Evolutionary conservation across 345 rosid genomes (phyloP).

Genomic region (Eutrema yunnanense): DNA sequence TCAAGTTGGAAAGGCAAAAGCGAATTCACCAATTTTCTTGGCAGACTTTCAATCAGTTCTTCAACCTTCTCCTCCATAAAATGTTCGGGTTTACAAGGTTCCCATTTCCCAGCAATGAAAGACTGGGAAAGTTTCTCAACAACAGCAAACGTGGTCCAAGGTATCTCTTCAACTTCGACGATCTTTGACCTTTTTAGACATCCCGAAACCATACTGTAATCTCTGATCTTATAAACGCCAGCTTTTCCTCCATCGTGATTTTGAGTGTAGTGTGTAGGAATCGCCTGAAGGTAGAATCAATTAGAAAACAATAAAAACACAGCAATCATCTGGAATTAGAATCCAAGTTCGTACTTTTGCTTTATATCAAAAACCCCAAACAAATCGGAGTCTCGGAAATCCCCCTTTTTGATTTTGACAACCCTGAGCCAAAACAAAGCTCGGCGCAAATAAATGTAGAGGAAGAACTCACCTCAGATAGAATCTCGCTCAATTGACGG

Average conservation of each 20-base stretch:
- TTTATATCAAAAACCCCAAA: neutral
- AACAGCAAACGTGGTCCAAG: conserved; percentile 72
- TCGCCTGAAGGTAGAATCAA: conserved; percentile 40
- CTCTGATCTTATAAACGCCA: conserved; percentile 65
- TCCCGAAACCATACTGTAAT: conserved; percentile 53
- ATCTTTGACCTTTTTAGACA: conserved; percentile 53
- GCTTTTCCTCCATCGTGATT: conserved; percentile 66
- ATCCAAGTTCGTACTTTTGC: neutral
- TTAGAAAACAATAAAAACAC: neutral
- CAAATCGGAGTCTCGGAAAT: neutral
- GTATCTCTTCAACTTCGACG: conserved; percentile 61
- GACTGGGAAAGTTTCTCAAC: conserved; percentile 60
- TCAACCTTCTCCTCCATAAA: conserved; percentile 56
- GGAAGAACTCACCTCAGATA: conserved; percentile 47
- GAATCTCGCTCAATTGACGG: conserved; percentile 38
- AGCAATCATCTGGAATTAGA: neutral
- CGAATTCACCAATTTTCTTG: conserved; percentile 46
- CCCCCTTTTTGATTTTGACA: neutral
- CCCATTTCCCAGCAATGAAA: conserved; percentile 53
- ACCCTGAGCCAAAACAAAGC: neutral
- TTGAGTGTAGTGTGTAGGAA: conserved; percentile 73
- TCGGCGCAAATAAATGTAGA: neutral
- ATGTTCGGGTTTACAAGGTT: conserved; percentile 75
- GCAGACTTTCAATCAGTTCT: conserved; percentile 51
- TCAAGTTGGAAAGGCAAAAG: conserved; percentile 89